A percentile compares a stretch with the other conserved stretches of the same genome.
Evolutionary conservation across 2,329 filamentous ascomycete species (phyloP).

Genomic region (Aaosphaeria arxii): DNA sequence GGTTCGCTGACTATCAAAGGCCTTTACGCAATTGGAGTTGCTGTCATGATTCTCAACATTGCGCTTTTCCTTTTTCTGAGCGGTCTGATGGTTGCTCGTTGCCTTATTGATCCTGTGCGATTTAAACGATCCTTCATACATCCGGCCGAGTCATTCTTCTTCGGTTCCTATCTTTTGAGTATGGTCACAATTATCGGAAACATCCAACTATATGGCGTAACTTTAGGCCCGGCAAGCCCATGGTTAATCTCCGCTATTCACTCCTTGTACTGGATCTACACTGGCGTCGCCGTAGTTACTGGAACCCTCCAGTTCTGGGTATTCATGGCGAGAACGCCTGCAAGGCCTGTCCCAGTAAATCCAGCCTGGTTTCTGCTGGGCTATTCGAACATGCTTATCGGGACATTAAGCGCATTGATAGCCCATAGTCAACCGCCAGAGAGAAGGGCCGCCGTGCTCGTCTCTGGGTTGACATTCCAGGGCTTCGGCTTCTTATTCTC

Average conservation of each 20-base stretch:
- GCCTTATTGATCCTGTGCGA: slow-evolving; percentile 37
- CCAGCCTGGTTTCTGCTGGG: slow-evolving; percentile 68
- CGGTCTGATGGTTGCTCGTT: slow-evolving; percentile 34
- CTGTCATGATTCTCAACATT: slow-evolving; percentile 50
- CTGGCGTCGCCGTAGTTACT: slow-evolving; percentile 29
- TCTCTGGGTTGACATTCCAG: slow-evolving; percentile 65
- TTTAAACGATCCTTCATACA: slow-evolving; percentile 43
- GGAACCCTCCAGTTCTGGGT: slow-evolving; percentile 53
- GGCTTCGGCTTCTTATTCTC: slow-evolving; percentile 65
- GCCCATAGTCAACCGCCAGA: slow-evolving; percentile 55
- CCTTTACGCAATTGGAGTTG: slow-evolving; percentile 48
- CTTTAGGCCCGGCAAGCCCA: slow-evolving; percentile 24
- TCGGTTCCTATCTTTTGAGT: slow-evolving; percentile 39
- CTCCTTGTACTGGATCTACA: slow-evolving; percentile 43
- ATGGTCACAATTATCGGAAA: slow-evolving; percentile 36
- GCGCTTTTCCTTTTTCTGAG: slow-evolving; percentile 38
- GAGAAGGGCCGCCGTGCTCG: slow-evolving; percentile 57
- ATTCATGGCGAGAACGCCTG: slow-evolving; percentile 57
- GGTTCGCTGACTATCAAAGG: slow-evolving; percentile 19
- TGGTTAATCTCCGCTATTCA: slow-evolving; percentile 36
- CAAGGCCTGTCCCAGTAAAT: slow-evolving; percentile 62
- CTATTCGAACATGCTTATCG: slow-evolving; percentile 67
- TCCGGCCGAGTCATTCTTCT: slow-evolving; percentile 48
- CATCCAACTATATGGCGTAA: slow-evolving; percentile 31
- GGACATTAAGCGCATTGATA: slow-evolving; percentile 66